Evolutionary conservation across 768 basidiomycete species (phyloP), one percentile per base, ranked within the genome.

Genomic region (Dacryopinax primogenitus): DNA sequence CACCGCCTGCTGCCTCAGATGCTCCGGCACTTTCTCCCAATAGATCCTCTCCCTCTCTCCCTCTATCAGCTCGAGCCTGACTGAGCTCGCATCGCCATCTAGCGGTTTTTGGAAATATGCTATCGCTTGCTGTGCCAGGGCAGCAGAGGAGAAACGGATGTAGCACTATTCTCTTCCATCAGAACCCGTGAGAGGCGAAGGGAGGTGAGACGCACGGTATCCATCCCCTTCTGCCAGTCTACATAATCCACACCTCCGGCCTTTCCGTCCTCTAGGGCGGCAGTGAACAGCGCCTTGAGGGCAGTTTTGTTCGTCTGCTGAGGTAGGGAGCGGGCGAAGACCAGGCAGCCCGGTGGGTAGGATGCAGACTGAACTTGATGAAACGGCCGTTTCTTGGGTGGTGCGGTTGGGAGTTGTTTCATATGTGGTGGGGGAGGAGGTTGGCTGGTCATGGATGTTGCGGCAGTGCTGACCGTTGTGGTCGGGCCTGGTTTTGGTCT

Each of bases 251-350:
- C 73, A 1, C 78, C 82, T 6, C 75, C 74, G 16, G 64, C 21
- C 26, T 30, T 66, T 34, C 62, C 21, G 41, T 35, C 67, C 45
- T 16, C 41, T 33, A 84, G 79, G 1, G 82, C 78, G 6, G 71
- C 71, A 0, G 77, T 70, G 66, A 90, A 85, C 3, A 89, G 72
- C 1, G 77, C 72, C 44, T 83, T 85, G 16, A 92, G 77, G 0
- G 87, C 86, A 0, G 90, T 91, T 73, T 90, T 91, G 72, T 90
- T 92, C 30, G 89, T 88, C 65, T 84, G 83, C 1, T 82, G 77
- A 66, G 90, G 86, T 7, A 92, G 70, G 71, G 88, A 81, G 44
- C 84, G 83, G 4, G 84, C 81, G 71, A 86, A 88, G 33, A 88
- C 77, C 7, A 92, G 82, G 65, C 88, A 88, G 32, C 81, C 77